phyloP scores from a whole-genome alignment of 495 filamentous ascomycete species.

The Lasiosphaeria miniovina region DNA sequence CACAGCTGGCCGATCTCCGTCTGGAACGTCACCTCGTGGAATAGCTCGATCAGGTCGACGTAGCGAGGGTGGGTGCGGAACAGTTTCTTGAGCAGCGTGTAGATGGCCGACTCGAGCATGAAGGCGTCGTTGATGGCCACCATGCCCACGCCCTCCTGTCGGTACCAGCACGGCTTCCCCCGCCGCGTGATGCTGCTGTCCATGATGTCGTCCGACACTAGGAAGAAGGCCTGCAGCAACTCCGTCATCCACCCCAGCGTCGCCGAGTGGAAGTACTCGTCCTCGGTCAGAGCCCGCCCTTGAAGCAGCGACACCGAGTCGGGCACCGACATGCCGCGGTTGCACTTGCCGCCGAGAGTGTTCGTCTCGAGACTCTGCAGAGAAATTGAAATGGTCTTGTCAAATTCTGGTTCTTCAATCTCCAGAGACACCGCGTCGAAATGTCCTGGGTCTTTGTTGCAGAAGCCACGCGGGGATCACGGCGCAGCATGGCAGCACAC shows the following conservation, averaged over 20 bases:
- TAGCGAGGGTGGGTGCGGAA: conserved; percentile 84
- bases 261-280: conserved; percentile 81
- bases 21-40: conserved; percentile 89
- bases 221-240: conserved; percentile 96
- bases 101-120: conserved; percentile 90
- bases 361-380: conserved; percentile 75
- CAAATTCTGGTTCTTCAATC: neutral
- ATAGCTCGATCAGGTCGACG: conserved; percentile 86
- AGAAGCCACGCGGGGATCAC: neutral
- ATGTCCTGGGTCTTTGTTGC: neutral
- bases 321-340: conserved; percentile 95
- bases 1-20: conserved; percentile 93
- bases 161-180: conserved; percentile 94
- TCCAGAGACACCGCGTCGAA: neutral
- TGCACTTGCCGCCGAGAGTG: conserved; percentile 91
- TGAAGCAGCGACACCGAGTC: conserved; percentile 83
- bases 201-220: conserved; percentile 99
- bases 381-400: conserved; percentile 12
- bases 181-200: conserved; percentile 90
- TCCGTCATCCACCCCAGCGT: conserved; percentile 96
- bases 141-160: conserved; percentile 78
- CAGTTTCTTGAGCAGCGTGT: conserved; percentile 85
- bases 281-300: conserved; percentile 62
- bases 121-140: conserved; percentile 98
- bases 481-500: conserved; percentile 11